Base-by-base conservation (phyloP, 257 asterid species). In the Ophiorrhiza pumila region DNA sequence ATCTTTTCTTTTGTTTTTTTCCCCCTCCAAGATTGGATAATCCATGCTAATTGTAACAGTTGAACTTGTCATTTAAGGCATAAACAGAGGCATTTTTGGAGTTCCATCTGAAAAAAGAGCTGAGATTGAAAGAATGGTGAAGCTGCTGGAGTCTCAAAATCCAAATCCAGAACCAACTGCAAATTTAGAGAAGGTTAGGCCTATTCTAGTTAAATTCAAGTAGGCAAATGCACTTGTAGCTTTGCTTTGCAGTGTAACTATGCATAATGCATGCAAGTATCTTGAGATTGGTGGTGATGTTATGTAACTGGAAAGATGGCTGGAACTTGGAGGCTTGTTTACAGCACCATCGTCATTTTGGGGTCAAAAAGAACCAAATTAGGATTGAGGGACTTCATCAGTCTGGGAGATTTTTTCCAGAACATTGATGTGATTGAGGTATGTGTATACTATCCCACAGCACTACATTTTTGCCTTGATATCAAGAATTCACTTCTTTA, bases 61-160 rank as follows among this genome's bases (percentile, higher is more conserved):
- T 31, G 31, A 46, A 11, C 2, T 23, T 39, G 59, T 71, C 49
- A 22, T 58, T 31, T 79, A 93, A 68, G 98, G 96, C 58, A 82
- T 89, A 46, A 85, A 93, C 58, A 88, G 98, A 77, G 98, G 98
- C 66, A 91, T 93, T 55, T 93, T 93, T 80, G 98, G 98, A 71
- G 86, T 87, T 27, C 73, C 87, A 13, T 84, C 91, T 10, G 85
- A 75, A 20, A 88, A 80, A 84, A 91, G 85, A 80, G 56, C 58
- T 74, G 91, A 85, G 80, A 91, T 93, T 60, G 82, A 79, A 71
- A 79, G 69, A 46, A 58, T 91, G 81, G 92, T 89, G 65, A 81
- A 78, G 81, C 85, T 83, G 70, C 78, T 93, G 52, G 98, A 93
- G 83, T 87, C 89, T 61, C 86, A 71, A 62, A 93, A 91, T 86